A percentile compares a stretch with the other conserved stretches of the same genome.
Evolutionary conservation across 2,329 filamentous ascomycete genomes (phyloP).

Genomic region (Sordariomycetes sp.): DNA sequence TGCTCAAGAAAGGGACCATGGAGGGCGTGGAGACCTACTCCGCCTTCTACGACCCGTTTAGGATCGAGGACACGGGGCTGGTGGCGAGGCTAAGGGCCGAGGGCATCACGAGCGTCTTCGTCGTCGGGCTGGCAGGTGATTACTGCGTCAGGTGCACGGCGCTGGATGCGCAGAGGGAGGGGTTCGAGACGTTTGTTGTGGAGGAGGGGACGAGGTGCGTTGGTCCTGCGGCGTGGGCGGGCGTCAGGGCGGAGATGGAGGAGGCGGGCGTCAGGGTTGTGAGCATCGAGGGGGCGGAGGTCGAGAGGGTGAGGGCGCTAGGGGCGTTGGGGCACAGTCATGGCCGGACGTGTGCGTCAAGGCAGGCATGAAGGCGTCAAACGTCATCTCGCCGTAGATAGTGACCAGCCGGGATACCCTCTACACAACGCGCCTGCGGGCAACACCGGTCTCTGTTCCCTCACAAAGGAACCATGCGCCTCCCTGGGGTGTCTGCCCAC

Average conservation of each 20-base stretch:
- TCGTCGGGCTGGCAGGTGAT: slow-evolving; percentile 77
- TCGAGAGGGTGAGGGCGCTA: slow-evolving; percentile 29
- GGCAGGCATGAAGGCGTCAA: too few relatives aligned
- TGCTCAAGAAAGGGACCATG: slow-evolving; percentile 70
- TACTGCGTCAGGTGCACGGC: slow-evolving; percentile 82
- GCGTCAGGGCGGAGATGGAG: slow-evolving; percentile 37
- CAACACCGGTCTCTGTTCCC: too few relatives aligned
- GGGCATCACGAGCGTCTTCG: slow-evolving; percentile 59
- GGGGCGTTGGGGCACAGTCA: background rate
- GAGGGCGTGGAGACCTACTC: slow-evolving; percentile 82
- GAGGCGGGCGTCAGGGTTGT: slow-evolving; percentile 50
- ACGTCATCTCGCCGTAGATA: too few relatives aligned
- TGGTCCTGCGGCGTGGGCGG: slow-evolving; percentile 43
- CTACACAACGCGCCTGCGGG: too few relatives aligned
- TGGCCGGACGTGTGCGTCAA: too few relatives aligned
- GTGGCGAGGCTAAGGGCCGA: slow-evolving; percentile 38
- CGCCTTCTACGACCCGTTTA: slow-evolving; percentile 74
- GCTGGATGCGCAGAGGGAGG: slow-evolving; percentile 60
- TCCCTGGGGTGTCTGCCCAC: too few relatives aligned
- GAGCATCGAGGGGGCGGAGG: slow-evolving; percentile 27
- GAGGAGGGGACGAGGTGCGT: slow-evolving; percentile 69
- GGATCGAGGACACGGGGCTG: slow-evolving; percentile 50
- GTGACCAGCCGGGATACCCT: too few relatives aligned
- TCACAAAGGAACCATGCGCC: too few relatives aligned
- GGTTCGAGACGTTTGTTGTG: slow-evolving; percentile 65